A percentile compares a stretch with the other conserved stretches of the same genome.
These are phyloP conservation scores for Rhododendron griersonianum DNA, from an alignment of 148 eudicot genomes.

Conservation along the genomic window DNA sequence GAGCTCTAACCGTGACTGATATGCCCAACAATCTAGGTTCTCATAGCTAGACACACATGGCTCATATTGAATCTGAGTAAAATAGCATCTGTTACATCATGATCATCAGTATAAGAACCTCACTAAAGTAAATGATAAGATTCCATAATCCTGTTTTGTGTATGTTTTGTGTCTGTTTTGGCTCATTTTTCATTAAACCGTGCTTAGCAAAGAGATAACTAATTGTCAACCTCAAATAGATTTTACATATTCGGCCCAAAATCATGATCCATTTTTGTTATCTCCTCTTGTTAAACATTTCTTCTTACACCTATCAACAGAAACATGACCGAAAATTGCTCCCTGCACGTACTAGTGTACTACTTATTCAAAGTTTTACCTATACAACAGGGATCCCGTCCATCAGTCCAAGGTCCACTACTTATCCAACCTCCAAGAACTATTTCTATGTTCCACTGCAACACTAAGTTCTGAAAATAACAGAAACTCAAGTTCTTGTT, in stretches of 20 bases:
- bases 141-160: not conserved
- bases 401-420: not conserved
- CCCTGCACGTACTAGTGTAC: too few species aligned
- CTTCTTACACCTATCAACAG: not conserved
- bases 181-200: not conserved
- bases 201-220: not conserved
- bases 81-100: not conserved
- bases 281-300: not conserved
- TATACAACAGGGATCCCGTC: not conserved
- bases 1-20: too few species aligned
- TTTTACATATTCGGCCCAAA: not conserved
- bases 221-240: not conserved
- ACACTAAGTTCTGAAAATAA: not conserved
- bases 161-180: too few species aligned
- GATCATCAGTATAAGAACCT: not conserved
- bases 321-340: not conserved
- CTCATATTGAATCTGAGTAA: not conserved
- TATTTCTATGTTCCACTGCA: not conserved
- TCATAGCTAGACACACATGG: too few species aligned
- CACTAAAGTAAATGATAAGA: not conserved
- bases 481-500: not conserved
- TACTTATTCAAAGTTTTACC: not conserved
- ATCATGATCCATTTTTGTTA: not conserved
- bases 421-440: not conserved
- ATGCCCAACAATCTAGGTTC: too few species aligned